Conservation (phyloP, 306 rosid genomes). For the Vachellia pachyceras region DNA sequence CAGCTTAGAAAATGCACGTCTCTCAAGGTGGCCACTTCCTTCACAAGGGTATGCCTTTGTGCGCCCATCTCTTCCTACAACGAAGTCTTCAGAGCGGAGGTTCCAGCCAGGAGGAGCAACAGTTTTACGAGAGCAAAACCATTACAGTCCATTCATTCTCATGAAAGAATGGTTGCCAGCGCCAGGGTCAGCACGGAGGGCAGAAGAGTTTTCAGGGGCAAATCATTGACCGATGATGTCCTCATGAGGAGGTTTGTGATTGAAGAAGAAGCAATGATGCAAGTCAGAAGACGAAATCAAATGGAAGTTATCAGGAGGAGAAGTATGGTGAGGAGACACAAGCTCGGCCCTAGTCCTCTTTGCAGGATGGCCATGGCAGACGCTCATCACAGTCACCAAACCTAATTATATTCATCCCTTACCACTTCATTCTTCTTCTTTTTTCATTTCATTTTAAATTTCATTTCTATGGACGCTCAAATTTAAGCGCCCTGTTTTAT, state of each 20-base stretch:
- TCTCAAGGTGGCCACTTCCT: slow-evolving; percentile 75
- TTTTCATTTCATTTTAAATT: neutral
- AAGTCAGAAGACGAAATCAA: slow-evolving; percentile 83
- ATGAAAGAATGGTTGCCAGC: neutral
- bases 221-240: slow-evolving; percentile 89
- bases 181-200: slow-evolving; percentile 72
- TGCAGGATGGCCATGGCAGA: slow-evolving; percentile 75
- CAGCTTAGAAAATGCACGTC: slow-evolving; percentile 81
- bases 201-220: slow-evolving; percentile 81
- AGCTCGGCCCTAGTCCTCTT: slow-evolving; percentile 90
- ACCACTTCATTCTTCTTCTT: neutral
- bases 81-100: slow-evolving; percentile 71
- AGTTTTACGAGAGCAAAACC: slow-evolving; percentile 83
- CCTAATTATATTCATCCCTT: neutral
- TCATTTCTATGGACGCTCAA: no score
- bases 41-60: slow-evolving; percentile 93
- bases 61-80: slow-evolving; percentile 90
- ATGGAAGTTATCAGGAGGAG: slow-evolving; percentile 84
- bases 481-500: no score
- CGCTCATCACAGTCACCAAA: slow-evolving; percentile 33
- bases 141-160: slow-evolving; percentile 37
- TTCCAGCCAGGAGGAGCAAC: slow-evolving; percentile 87
- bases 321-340: slow-evolving; percentile 67
- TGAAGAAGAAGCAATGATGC: slow-evolving; percentile 98
- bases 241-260: slow-evolving; percentile 89